A percentile compares a stretch with the other conserved stretches of the same genome.
phyloP scores from a whole-genome alignment of 1,139 yeast species.

The Geotrichum carabidarum region DNA sequence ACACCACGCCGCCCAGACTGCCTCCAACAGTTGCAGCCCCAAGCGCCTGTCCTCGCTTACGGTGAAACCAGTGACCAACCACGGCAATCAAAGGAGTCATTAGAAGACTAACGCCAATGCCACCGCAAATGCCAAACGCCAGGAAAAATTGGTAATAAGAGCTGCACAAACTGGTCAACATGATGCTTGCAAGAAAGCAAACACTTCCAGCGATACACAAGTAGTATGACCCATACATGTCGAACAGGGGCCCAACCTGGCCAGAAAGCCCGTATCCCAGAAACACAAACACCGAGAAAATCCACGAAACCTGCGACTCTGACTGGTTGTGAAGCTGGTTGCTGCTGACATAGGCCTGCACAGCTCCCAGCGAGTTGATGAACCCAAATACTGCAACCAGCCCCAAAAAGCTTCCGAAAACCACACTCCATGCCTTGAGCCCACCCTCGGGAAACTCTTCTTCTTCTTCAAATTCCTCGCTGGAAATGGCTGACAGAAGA shows the following conservation, averaged over 20 bases:
- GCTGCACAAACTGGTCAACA: constrained; percentile 52
- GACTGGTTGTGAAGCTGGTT: constrained; percentile 48
- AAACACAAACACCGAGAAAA: constrained; percentile 57
- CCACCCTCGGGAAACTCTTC: constrained; percentile 51
- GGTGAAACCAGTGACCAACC: constrained; percentile 58
- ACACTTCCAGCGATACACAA: constrained; percentile 47
- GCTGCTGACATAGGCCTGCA: constrained; percentile 57
- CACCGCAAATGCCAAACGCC: constrained; percentile 52
- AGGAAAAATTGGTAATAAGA: constrained; percentile 54
- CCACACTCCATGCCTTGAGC: constrained; percentile 48
- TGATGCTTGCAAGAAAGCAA: constrained; percentile 47
- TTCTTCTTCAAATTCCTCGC: neutral
- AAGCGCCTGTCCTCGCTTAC: constrained; percentile 55
- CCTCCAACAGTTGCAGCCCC: constrained; percentile 68
- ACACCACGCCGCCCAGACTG: constrained; percentile 58
- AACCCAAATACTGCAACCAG: constrained; percentile 60
- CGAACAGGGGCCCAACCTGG: constrained; percentile 59
- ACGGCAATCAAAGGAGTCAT: constrained; percentile 58
- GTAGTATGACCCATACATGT: constrained; percentile 51
- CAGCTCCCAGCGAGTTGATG: constrained; percentile 63
- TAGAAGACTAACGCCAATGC: constrained; percentile 54
- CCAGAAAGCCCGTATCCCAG: constrained; percentile 53
- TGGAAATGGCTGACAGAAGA: neutral
- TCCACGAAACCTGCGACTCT: constrained; percentile 58
- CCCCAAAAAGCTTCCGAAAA: constrained; percentile 61